Percentiles rank a stretch among this genome's conserved stretches.
These are phyloP conservation scores for Haberlea rhodopensis DNA, from an alignment of 257 asterid genomes.

Conservation along the genomic window DNA sequence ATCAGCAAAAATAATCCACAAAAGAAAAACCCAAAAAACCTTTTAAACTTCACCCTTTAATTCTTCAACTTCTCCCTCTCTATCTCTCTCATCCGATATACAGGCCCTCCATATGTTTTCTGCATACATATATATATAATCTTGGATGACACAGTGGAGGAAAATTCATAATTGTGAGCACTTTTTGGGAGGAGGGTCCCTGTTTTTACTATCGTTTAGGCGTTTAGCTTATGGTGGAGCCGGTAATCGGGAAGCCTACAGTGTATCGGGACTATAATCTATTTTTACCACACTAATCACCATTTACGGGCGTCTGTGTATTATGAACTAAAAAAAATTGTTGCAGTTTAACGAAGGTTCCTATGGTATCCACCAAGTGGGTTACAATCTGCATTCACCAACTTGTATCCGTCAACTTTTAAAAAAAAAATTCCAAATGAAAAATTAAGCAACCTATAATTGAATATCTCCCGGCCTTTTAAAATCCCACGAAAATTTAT, in stretches of 20 bases:
- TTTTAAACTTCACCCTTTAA: not conserved
- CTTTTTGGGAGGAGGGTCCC: not conserved
- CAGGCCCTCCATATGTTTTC: not conserved
- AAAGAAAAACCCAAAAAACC: constrained; percentile 21
- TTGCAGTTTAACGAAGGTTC: not conserved
- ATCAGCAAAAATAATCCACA: constrained; percentile 25
- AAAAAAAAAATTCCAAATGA: too few relatives aligned
- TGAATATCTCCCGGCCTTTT: too few relatives aligned
- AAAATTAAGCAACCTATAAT: too few relatives aligned
- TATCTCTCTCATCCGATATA: not conserved
- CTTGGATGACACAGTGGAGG: not conserved
- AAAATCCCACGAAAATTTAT: too few relatives aligned
- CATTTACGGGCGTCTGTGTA: not conserved
- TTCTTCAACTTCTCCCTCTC: not conserved
- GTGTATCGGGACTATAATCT: not conserved
- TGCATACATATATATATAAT: not conserved
- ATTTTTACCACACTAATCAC: not conserved
- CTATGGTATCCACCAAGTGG: not conserved
- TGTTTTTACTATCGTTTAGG: too few relatives aligned
- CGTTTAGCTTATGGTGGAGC: not conserved
- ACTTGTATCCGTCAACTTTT: too few relatives aligned
- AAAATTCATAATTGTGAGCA: not conserved
- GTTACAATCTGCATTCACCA: too few relatives aligned
- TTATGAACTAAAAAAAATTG: not conserved
- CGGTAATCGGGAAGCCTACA: not conserved